Evolutionary conservation across 495 filamentous ascomycete genomes (phyloP).

Genomic region (Podospora appendiculata): DNA sequence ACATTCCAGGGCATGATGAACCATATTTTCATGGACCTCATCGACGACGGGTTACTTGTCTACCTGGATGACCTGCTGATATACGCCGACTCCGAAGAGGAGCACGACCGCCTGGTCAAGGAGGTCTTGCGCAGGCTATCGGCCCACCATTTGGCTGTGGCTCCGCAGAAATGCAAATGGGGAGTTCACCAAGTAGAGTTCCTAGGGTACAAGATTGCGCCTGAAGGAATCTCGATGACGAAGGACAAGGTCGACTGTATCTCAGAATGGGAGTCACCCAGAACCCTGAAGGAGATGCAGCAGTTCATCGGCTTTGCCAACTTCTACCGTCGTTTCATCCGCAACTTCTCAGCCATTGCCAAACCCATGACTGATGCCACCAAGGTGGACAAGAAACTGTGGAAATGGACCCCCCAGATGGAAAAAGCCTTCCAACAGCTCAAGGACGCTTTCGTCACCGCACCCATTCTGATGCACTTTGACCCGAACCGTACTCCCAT

Average conservation of each 20-base stretch:
- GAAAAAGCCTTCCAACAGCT: background rate
- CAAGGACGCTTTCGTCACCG: background rate
- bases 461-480: background rate
- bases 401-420: background rate
- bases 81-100: slow-evolving; percentile 1
- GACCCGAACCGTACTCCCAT: background rate
- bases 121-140: background rate
- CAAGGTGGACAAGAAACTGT: no score
- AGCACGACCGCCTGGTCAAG: background rate
- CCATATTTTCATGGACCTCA: background rate
- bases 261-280: background rate
- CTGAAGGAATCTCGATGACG: background rate
- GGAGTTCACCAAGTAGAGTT: background rate
- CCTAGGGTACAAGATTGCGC: background rate
- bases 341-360: background rate
- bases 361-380: background rate
- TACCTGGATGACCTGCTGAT: slow-evolving; percentile 4
- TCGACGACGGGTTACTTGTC: slow-evolving; percentile 1
- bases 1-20: background rate
- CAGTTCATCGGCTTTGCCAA: slow-evolving; percentile 4
- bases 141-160: background rate
- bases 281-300: background rate
- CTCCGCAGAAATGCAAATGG: background rate
- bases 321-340: slow-evolving; percentile 10
- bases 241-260: slow-evolving; percentile 2